Conservation (phyloP, 2,329 filamentous ascomycete species). For the Aspergillus fischeri region DNA sequence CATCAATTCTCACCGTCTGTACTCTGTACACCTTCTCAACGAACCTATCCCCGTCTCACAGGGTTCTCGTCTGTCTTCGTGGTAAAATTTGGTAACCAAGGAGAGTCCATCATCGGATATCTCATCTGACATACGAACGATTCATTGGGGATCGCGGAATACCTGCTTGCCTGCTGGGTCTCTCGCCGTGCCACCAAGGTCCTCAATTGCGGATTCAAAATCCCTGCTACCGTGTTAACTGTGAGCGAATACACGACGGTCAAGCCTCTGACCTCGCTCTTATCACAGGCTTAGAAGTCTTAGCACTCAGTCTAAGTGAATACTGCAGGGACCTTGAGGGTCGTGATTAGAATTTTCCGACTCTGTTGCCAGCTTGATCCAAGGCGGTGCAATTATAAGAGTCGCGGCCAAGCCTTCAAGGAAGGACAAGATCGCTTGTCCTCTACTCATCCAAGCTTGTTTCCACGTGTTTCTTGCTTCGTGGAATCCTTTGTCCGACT, state of each 20-base stretch:
- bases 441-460: not conserved
- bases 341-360: conserved; percentile 1
- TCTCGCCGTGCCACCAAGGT: conserved; percentile 12
- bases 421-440: conserved; percentile 4
- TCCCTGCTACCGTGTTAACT: conserved; percentile 5
- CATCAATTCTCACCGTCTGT: not conserved
- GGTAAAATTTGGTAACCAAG: not conserved
- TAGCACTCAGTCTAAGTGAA: not conserved
- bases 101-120: not conserved
- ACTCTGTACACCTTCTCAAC: not conserved
- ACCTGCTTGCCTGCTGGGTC: conserved; percentile 1
- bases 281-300: not conserved
- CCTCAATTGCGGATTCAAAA: conserved; percentile 8
- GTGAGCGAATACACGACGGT: conserved; percentile 6
- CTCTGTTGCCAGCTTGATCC: not conserved
- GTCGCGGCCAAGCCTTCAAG: conserved; percentile 1
- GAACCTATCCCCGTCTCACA: not conserved
- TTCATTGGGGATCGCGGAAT: not conserved
- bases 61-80: not conserved
- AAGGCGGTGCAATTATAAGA: conserved; percentile 10
- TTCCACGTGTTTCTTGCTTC: conserved; percentile 11
- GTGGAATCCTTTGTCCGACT: conserved; percentile 1
- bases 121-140: not conserved
- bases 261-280: not conserved
- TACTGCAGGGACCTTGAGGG: conserved; percentile 10